Conservation (phyloP, 805 yeast species). For the Dipodascopsis tothii region DNA sequence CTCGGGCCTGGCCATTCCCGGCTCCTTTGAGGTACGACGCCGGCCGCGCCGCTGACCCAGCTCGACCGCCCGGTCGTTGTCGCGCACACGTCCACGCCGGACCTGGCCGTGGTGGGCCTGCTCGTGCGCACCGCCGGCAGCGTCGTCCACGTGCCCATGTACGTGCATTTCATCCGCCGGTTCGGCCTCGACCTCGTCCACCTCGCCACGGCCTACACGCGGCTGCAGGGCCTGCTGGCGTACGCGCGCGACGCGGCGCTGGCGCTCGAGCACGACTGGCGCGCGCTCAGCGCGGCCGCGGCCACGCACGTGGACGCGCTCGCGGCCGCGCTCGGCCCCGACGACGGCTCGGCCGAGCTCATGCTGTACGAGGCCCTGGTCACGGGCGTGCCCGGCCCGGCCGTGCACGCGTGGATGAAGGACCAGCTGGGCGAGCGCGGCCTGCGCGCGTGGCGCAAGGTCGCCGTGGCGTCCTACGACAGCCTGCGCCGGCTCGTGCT, state of each 20-base stretch:
- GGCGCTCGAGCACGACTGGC: slow-evolving; percentile 12
- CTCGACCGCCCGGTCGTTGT: too few species aligned
- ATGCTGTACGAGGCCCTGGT: slow-evolving; percentile 17
- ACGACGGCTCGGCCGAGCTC: slow-evolving; percentile 1
- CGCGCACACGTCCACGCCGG: slow-evolving; percentile 9
- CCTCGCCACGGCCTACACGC: slow-evolving; percentile 17
- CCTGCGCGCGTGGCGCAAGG: slow-evolving; percentile 20
- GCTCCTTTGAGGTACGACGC: slow-evolving; percentile 2
- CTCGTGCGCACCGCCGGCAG: not conserved
- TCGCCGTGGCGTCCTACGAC: slow-evolving; percentile 9
- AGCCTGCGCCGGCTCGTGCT: slow-evolving; percentile 12
- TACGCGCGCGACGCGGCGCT: slow-evolving; percentile 13
- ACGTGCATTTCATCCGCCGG: slow-evolving; percentile 21
- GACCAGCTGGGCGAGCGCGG: slow-evolving; percentile 16
- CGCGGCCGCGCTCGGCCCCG: not conserved
- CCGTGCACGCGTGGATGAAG: slow-evolving; percentile 16
- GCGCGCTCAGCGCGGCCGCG: not conserved
- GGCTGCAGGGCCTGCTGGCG: slow-evolving; percentile 8
- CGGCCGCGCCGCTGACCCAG: not conserved
- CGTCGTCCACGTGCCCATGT: slow-evolving; percentile 9
- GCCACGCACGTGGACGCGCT: not conserved
- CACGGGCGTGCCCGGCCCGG: slow-evolving; percentile 16
- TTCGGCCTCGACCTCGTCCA: slow-evolving; percentile 19
- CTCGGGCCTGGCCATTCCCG: slow-evolving; percentile 13
- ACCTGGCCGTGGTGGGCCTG: slow-evolving; percentile 6